Conservation (phyloP, 495 filamentous ascomycete genomes). For the Tetracladium marchalianum region DNA sequence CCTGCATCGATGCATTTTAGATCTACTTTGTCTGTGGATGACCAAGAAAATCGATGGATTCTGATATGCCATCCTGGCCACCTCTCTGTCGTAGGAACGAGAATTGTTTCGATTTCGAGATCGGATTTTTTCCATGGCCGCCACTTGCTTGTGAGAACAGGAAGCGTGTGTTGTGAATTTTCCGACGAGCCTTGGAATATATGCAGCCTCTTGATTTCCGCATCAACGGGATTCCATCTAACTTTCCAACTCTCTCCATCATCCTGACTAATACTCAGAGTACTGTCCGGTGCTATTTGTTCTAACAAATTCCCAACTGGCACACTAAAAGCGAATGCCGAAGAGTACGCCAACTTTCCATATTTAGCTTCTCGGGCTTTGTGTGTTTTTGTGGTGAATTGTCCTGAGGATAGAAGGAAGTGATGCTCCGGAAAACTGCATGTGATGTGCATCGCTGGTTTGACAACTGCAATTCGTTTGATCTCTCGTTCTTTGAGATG, state of each 20-base stretch:
- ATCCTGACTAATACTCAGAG: slow-evolving; percentile 48
- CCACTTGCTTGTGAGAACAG: slow-evolving; percentile 40
- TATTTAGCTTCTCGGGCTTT: slow-evolving; percentile 53
- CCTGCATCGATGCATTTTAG: slow-evolving; percentile 39
- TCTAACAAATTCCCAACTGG: slow-evolving; percentile 44
- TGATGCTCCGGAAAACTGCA: slow-evolving; percentile 31
- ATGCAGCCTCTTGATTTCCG: background rate
- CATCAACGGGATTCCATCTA: slow-evolving; percentile 20
- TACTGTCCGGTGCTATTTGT: slow-evolving; percentile 45
- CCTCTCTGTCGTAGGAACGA: slow-evolving; percentile 34
- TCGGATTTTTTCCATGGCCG: slow-evolving; percentile 33
- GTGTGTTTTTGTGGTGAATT: slow-evolving; percentile 47
- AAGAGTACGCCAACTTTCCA: slow-evolving; percentile 52
- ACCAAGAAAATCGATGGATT: slow-evolving; percentile 32
- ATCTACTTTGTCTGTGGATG: slow-evolving; percentile 13
- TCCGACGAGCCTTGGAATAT: too few relatives aligned
- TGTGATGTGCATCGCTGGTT: slow-evolving; percentile 42
- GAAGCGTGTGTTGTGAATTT: slow-evolving; percentile 5
- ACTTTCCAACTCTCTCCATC: slow-evolving; percentile 49
- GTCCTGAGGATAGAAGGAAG: slow-evolving; percentile 45
- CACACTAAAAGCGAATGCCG: slow-evolving; percentile 50
- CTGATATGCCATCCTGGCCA: slow-evolving; percentile 42
- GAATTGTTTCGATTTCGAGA: slow-evolving; percentile 36
- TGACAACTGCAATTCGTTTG: slow-evolving; percentile 24
- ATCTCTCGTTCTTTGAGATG: too few relatives aligned